phyloP scores from a whole-genome alignment of 2,329 filamentous ascomycete species.

The Balansia obtecta region DNA sequence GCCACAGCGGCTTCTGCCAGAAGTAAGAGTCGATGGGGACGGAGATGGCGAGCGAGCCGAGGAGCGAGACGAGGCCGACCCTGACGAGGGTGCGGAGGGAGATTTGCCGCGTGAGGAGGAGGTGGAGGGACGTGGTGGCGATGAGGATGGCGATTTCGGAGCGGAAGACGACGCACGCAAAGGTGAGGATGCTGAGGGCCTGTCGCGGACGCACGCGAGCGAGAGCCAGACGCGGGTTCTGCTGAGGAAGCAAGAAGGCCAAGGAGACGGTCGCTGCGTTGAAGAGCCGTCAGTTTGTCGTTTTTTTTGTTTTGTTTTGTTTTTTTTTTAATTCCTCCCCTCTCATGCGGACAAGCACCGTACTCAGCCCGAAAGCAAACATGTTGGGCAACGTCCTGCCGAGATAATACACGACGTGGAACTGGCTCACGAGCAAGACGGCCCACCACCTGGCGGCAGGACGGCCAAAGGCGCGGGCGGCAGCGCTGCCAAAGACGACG shows the following conservation, averaged over 20 bases:
- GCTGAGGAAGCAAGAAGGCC: constrained; percentile 29
- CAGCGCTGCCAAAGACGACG: constrained; percentile 48
- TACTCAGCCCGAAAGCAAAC: constrained; percentile 83
- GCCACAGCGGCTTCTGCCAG: constrained; percentile 83
- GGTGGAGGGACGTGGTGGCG: constrained; percentile 49
- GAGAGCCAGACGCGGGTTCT: constrained; percentile 16
- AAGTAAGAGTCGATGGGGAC: constrained; percentile 81
- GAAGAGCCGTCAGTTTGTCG: background rate
- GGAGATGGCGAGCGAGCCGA: constrained; percentile 56
- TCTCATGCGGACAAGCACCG: no score
- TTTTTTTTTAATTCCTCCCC: no score
- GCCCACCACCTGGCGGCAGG: constrained; percentile 67
- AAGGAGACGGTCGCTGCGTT: constrained; percentile 52
- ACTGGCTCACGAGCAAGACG: constrained; percentile 68
- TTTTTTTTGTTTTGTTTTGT: no score
- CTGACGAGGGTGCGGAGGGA: constrained; percentile 46
- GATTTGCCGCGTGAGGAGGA: constrained; percentile 44
- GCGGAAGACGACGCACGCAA: constrained; percentile 75
- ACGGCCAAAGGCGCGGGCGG: constrained; percentile 56
- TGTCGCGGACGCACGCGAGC: constrained; percentile 40
- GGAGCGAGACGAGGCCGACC: constrained; percentile 51
- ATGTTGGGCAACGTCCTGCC: constrained; percentile 89
- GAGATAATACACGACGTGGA: constrained; percentile 87
- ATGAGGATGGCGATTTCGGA: constrained; percentile 80
- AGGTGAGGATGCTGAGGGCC: constrained; percentile 62